Evolutionary conservation across 2,329 filamentous ascomycete species (phyloP), one percentile per base, ranked within the genome.

Genomic region (Magnaporthiopsis poae): DNA sequence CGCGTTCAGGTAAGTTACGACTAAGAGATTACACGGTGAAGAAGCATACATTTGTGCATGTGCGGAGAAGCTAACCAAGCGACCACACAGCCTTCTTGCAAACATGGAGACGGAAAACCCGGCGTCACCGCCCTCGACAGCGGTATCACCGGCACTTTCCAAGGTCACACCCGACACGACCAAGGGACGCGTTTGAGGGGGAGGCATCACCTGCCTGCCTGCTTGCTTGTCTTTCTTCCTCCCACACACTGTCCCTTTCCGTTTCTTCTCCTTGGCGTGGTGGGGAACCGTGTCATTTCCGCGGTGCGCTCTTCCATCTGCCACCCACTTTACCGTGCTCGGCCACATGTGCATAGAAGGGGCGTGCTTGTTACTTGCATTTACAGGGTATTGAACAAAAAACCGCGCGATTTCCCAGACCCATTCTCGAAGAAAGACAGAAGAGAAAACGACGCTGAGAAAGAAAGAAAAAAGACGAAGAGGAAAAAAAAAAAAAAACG

Each of bases 1-100:
- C 82, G 89, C 93, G 72, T 99, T 96, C 82, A 94, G 92, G 93
- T 97, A 87, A 84, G 89, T 73, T 33, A 46, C 7, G 5, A 8
- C 46, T 7, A 21, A 3, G 46, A 25, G 46, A 56, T n/a, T 52
- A 52, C 15, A 52, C 3, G 21, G n/a, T 25, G 46, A 11, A 13
- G 39, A 18, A 13, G 5, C 31, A 31, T 5, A 18, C 39, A 46
- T 21, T 7, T 56, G 8, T 25, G 8, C 5, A 21, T 56, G 21
- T 25, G 8, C 18, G n/a, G 8, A 9, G 18, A 56, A 25, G 46
- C 46, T 56, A 56, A 56, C 21, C 21, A 56, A 25, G 9, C 11
- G 46, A 4, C 9, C 35, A 13, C n/a, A 18, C 69, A 87, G 85
- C 74, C 78, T 86, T 69, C 79, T 87, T 69, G 85, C 84, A 72